A percentile compares a stretch with the other conserved stretches of the same genome.
phyloP scores from a whole-genome alignment of 768 basidiomycete species.

The Termitomyces sp. region DNA sequence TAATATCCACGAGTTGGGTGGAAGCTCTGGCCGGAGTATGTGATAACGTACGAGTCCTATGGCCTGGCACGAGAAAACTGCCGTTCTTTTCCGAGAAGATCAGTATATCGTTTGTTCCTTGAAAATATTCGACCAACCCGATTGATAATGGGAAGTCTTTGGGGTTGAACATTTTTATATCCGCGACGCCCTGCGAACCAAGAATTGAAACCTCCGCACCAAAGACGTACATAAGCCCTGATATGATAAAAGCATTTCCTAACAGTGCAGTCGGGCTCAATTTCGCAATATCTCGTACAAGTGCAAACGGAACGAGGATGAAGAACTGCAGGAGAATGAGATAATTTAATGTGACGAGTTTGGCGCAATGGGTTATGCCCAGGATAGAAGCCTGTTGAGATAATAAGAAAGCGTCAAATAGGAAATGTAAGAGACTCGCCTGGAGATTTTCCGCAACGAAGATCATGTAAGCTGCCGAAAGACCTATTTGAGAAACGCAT shows the following conservation, averaged over 20 bases:
- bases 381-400: conserved; percentile 64
- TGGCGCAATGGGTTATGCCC: conserved; percentile 72
- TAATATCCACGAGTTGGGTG: background rate
- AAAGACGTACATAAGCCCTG: conserved; percentile 82
- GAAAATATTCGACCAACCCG: conserved; percentile 43
- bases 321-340: conserved; percentile 82
- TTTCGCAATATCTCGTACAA: conserved; percentile 92
- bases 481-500: conserved; percentile 82
- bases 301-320: conserved; percentile 83
- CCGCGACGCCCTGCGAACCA: conserved; percentile 61
- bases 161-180: conserved; percentile 82
- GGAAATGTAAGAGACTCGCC: conserved; percentile 12
- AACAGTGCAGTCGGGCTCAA: conserved; percentile 87
- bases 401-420: background rate
- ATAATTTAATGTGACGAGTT: conserved; percentile 58
- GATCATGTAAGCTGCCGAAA: conserved; percentile 88
- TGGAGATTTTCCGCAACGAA: conserved; percentile 93
- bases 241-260: conserved; percentile 92
- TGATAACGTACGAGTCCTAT: conserved; percentile 72
- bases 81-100: conserved; percentile 51
- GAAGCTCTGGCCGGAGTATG: background rate
- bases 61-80: conserved; percentile 97
- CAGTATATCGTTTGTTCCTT: background rate
- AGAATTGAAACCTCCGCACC: conserved; percentile 74
- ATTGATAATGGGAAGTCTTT: conserved; percentile 89